These are phyloP conservation scores for Leccinum disarticulatum DNA, from an alignment of 768 basidiomycete genomes.

Conservation along the genomic window DNA sequence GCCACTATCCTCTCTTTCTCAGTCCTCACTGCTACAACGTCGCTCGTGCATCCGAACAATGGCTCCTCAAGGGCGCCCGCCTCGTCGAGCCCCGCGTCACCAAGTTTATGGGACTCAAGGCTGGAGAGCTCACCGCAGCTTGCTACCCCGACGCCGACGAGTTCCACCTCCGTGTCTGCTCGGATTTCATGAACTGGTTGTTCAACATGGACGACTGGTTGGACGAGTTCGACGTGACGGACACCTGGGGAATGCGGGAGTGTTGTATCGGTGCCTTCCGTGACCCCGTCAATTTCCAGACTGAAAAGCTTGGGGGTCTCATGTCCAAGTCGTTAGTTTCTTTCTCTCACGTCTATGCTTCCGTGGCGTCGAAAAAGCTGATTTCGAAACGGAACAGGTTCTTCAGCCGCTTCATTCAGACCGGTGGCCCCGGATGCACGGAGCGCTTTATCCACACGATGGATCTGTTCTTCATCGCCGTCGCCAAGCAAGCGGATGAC, in stretches of 20 bases:
- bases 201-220: slow-evolving; percentile 45
- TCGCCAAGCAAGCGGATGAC: slow-evolving; percentile 44
- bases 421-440: slow-evolving; percentile 40
- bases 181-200: slow-evolving; percentile 60
- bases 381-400: slow-evolving; percentile 29
- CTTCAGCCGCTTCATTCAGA: slow-evolving; percentile 38
- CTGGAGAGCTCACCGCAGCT: slow-evolving; percentile 63
- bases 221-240: slow-evolving; percentile 37
- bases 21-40: slow-evolving; percentile 35
- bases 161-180: slow-evolving; percentile 60
- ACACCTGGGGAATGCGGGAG: slow-evolving; percentile 32
- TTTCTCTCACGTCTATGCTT: neutral
- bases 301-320: slow-evolving; percentile 28
- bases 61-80: slow-evolving; percentile 31
- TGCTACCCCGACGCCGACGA: slow-evolving; percentile 59
- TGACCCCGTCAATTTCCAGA: slow-evolving; percentile 29
- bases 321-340: slow-evolving; percentile 36
- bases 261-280: slow-evolving; percentile 31
- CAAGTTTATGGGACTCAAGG: slow-evolving; percentile 56
- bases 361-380: neutral
- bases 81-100: slow-evolving; percentile 33
- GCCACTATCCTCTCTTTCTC: slow-evolving; percentile 37
- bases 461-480: slow-evolving; percentile 42
- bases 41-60: slow-evolving; percentile 38
- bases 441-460: slow-evolving; percentile 42